A percentile compares a stretch with the other conserved stretches of the same genome.
Conservation (phyloP, 495 filamentous ascomycete species). For the Talaromyces stipitatus region DNA sequence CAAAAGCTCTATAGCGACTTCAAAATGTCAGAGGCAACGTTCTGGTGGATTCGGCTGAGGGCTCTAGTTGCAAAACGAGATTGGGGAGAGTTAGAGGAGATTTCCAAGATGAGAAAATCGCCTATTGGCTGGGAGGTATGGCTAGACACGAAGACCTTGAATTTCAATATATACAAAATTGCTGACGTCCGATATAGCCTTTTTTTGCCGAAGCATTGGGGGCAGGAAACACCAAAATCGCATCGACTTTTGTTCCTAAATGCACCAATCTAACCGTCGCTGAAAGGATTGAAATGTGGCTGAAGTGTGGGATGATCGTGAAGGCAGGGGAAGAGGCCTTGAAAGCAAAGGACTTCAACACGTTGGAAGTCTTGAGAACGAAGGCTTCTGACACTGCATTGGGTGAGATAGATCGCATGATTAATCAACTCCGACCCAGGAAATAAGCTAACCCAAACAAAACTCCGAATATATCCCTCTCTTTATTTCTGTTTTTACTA, state of each 20-base stretch:
- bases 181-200: slow-evolving; percentile 46
- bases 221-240: slow-evolving; percentile 85
- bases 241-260: slow-evolving; percentile 79
- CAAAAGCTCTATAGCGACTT: slow-evolving; percentile 86
- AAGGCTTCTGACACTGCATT: slow-evolving; percentile 48
- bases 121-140: slow-evolving; percentile 96
- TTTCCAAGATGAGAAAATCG: slow-evolving; percentile 58
- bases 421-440: slow-evolving; percentile 45
- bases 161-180: slow-evolving; percentile 5
- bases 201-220: slow-evolving; percentile 86
- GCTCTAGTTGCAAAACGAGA: slow-evolving; percentile 83
- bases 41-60: slow-evolving; percentile 85
- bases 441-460: slow-evolving; percentile 22
- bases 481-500: neutral
- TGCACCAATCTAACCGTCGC: slow-evolving; percentile 56
- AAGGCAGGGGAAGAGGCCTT: slow-evolving; percentile 91
- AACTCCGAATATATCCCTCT: neutral
- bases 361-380: slow-evolving; percentile 50
- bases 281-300: slow-evolving; percentile 84
- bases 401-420: slow-evolving; percentile 55
- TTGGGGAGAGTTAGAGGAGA: slow-evolving; percentile 87
- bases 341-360: slow-evolving; percentile 66
- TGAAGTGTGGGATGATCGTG: slow-evolving; percentile 85
- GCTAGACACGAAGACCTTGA: slow-evolving; percentile 7
- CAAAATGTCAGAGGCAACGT: slow-evolving; percentile 81